Evolutionary conservation across 2,329 filamentous ascomycete genomes (phyloP).

Genomic region (Sporothrix schenckii): DNA sequence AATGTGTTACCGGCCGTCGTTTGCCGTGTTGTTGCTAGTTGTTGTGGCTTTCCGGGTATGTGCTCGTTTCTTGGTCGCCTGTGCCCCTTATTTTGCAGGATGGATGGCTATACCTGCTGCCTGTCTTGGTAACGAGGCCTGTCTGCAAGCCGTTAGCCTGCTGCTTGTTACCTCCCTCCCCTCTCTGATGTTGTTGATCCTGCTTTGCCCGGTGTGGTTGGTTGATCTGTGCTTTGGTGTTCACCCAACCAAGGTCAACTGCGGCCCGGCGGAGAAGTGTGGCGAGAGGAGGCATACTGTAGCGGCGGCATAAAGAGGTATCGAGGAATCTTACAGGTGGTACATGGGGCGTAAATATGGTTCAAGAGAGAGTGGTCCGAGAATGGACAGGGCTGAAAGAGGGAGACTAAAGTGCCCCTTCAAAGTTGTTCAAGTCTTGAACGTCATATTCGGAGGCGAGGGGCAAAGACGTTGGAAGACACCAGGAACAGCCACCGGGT

Average conservation of each 20-base stretch:
- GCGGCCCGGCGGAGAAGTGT: slow-evolving; percentile 20
- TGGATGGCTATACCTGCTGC: not conserved
- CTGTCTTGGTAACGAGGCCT: not conserved
- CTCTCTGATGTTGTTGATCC: not conserved
- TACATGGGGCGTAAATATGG: not conserved
- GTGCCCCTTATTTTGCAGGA: not conserved
- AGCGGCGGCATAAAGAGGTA: not conserved
- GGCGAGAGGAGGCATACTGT: slow-evolving; percentile 17
- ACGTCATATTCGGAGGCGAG: not conserved
- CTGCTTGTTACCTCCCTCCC: not conserved
- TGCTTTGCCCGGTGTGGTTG: not conserved
- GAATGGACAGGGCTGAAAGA: slow-evolving; percentile 22
- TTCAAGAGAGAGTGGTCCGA: not conserved
- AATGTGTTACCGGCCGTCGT: not conserved
- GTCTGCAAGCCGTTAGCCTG: not conserved
- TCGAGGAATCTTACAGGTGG: not conserved
- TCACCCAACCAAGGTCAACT: slow-evolving; percentile 22
- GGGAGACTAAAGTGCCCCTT: not conserved
- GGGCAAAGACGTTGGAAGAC: not conserved
- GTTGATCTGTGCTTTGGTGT: not conserved
- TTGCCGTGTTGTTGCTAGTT: not conserved
- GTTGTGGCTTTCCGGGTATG: not conserved
- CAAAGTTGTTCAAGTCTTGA: too few species aligned
- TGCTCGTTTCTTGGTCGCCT: slow-evolving; percentile 2
- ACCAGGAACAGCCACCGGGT: not conserved